A percentile compares a stretch with the other conserved stretches of the same genome.
Conservation (phyloP, 78 protist genomes). For the Thecamonas trahens region DNA sequence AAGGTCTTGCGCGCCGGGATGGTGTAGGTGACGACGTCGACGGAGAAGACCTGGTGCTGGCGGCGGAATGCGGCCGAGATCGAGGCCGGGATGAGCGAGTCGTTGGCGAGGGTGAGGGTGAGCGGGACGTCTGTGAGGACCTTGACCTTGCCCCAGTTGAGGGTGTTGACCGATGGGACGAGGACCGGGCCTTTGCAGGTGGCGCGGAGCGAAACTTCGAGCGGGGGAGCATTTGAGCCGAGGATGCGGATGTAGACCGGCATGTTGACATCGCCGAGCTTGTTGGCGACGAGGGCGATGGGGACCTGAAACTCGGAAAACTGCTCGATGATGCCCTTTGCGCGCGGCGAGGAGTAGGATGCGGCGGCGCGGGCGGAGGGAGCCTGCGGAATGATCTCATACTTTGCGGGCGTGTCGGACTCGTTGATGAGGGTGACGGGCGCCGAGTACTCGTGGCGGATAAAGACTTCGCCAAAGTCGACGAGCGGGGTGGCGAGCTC, state of each 20-base stretch:
- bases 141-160: conserved; percentile 23
- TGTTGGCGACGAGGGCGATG: conserved; percentile 3
- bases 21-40: not conserved
- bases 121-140: conserved; percentile 22
- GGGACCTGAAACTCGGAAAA: not conserved
- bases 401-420: conserved; percentile 39
- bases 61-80: not conserved
- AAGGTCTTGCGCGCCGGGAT: conserved; percentile 3
- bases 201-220: not conserved
- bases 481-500: not conserved
- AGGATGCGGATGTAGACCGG: conserved; percentile 12
- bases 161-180: not conserved
- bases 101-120: conserved; percentile 25
- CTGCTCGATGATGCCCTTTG: not conserved
- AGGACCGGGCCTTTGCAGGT: conserved; percentile 32
- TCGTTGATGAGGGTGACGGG: conserved; percentile 31
- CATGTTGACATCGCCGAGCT: conserved; percentile 18
- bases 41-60: not conserved
- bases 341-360: not conserved
- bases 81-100: conserved; percentile 44
- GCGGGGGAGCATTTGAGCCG: conserved; percentile 15
- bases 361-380: not conserved
- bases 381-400: conserved; percentile 31
- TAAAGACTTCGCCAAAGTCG: conserved; percentile 45
- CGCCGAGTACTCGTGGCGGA: conserved; percentile 27